These are phyloP conservation scores for Anisodus tanguticus DNA, from an alignment of 257 asterid genomes.

Conservation along the genomic window DNA sequence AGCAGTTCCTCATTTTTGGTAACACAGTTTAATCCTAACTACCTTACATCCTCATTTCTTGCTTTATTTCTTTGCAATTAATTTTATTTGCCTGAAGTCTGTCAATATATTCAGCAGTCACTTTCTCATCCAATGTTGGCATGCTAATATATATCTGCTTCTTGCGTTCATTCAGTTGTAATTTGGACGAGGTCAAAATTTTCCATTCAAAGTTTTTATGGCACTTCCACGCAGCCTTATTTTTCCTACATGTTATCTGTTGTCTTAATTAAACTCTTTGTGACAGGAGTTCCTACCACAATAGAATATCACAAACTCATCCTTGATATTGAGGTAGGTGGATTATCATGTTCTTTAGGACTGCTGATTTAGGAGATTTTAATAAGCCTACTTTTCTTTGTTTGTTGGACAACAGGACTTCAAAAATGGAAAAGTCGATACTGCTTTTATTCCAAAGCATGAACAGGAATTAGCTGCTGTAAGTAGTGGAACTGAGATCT, in stretches of 20 bases:
- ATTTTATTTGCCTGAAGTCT: background rate
- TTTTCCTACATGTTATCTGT: background rate
- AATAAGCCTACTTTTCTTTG: background rate
- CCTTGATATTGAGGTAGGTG: constrained; percentile 85
- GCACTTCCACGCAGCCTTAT: background rate
- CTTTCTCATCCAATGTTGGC: background rate
- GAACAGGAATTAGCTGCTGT: constrained; percentile 93
- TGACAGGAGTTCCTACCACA: constrained; percentile 90
- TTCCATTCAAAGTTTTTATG: background rate
- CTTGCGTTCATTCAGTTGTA: background rate
- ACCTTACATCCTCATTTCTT: background rate
- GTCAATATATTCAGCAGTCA: background rate
- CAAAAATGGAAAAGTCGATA: constrained; percentile 84
- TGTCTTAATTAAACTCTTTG: background rate
- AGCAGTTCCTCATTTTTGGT: background rate
- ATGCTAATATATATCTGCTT: background rate
- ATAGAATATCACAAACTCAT: constrained; percentile 96
- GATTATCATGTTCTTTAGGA: background rate
- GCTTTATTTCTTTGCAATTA: background rate
- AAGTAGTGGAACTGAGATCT: constrained; percentile 43
- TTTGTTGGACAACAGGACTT: constrained; percentile 62
- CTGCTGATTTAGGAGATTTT: background rate
- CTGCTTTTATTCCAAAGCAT: constrained; percentile 96
- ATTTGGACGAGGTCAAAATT: background rate
- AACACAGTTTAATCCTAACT: background rate